Percentiles rank a stretch among this genome's conserved stretches.
Evolutionary conservation across 495 filamentous ascomycete genomes (phyloP).

Genomic region (Lasiosphaeris hirsuta): DNA sequence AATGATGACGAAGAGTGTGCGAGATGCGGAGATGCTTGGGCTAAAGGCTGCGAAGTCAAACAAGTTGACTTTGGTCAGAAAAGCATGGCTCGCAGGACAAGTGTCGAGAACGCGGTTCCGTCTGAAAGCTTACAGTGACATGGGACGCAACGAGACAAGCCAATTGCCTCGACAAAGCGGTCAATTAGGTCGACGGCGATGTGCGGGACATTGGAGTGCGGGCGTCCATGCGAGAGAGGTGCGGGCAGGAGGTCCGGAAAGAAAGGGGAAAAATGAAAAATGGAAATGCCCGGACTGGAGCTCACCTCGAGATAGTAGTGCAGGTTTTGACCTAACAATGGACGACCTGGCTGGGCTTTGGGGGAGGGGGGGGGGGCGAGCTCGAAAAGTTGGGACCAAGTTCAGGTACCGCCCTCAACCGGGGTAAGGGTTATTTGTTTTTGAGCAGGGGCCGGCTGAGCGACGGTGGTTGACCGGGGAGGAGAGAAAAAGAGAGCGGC

Average conservation of each 20-base stretch:
- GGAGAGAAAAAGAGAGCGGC: background rate
- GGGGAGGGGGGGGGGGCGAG: background rate
- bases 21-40: background rate
- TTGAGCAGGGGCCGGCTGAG: slow-evolving; percentile 6
- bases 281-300: slow-evolving; percentile 11
- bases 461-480: slow-evolving; percentile 11
- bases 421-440: slow-evolving; percentile 5
- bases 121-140: slow-evolving; percentile 30
- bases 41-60: slow-evolving; percentile 6
- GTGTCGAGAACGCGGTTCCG: background rate
- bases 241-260: background rate
- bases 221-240: background rate
- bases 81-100: slow-evolving; percentile 3
- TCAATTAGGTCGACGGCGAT: slow-evolving; percentile 13
- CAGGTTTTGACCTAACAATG: background rate
- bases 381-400: too few species aligned
- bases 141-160: slow-evolving; percentile 26
- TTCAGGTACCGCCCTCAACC: background rate
- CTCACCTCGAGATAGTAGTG: slow-evolving; percentile 9
- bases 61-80: background rate
- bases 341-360: background rate
- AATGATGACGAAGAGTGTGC: slow-evolving; percentile 1
- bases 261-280: slow-evolving; percentile 5
- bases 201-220: slow-evolving; percentile 9
- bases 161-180: slow-evolving; percentile 23